Base-by-base conservation (phyloP, 2,329 filamentous ascomycete genomes). In the Aureobasidium zeae region DNA sequence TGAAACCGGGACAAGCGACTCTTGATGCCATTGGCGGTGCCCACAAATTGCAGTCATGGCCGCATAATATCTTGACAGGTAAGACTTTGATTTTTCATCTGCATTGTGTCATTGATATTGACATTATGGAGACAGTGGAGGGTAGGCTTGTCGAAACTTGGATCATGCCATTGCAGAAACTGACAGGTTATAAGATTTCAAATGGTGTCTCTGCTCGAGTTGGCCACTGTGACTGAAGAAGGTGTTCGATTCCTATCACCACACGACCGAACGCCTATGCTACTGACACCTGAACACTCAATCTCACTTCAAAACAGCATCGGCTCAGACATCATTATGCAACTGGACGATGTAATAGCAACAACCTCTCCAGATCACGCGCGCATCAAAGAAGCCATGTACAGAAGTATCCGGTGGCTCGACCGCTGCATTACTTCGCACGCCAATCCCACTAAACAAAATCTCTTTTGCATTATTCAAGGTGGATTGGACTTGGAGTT, bases 251-350 rank as follows among this genome's bases (percentile, higher is more conserved):
- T 98, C 59, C 73, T 94, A n/a, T 93, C 85, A 53, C 93, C 91
- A 0, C 91, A 98, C 60, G 91, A 96, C 68, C 87, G 88, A 24
- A 80, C 79, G 2, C 89, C 89, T 6, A 96, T 98, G 91, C 79
- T 98, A 9, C 78, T 98, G 34, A 98, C 91, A 0, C 91, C 91
- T 0, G 93, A 98, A 63, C 89, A 96, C 67, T 96, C 91, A 1
- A 95, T 98, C 55, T 82, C 81, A 9, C 73, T 98, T 3, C 91
- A 98, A 62, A 96, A 98, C 64, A 89, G 83, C 44, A 98, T 98
- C 57, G 91, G 91, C 51, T 94, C 86, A 51, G 91, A 98, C 65
- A 96, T 98, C 55, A 95, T 96, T 53, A 98, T 98, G 93, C 93
- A 98, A 65, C 79, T 98, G 3, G 91, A 98, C 69, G 93, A 98